Percentiles rank a stretch among this genome's conserved stretches.
These are phyloP conservation scores for Sporodiniella umbellata DNA, from an alignment of 371 early-diverging fungal genomes.

Conservation along the genomic window DNA sequence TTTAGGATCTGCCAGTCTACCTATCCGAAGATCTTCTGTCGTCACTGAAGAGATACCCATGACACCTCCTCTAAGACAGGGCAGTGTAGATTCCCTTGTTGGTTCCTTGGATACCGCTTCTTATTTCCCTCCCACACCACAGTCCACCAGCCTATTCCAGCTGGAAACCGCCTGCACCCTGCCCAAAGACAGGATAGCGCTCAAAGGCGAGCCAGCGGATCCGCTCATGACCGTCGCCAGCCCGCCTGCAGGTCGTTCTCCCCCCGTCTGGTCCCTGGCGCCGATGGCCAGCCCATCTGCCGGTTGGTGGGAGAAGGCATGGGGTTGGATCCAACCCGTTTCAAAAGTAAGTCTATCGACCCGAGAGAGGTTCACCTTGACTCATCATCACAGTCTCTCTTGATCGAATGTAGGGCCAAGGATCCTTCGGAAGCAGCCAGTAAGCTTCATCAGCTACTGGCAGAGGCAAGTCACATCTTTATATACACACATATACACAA, in stretches of 20 bases:
- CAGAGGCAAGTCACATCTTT: conserved; percentile 11
- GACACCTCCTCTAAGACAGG: conserved; percentile 23
- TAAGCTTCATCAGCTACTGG: conserved; percentile 25
- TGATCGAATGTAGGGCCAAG: conserved; percentile 18
- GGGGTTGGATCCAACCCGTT: conserved; percentile 5
- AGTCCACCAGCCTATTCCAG: conserved; percentile 21
- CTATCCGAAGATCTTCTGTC: conserved; percentile 15
- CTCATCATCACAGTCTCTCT: conserved; percentile 6
- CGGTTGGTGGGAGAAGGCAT: conserved; percentile 14
- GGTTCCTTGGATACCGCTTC: conserved; percentile 4
- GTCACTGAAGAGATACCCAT: conserved; percentile 18
- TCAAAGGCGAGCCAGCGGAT: too few species aligned
- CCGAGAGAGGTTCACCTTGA: too few species aligned
- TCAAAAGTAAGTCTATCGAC: too few species aligned
- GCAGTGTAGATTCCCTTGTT: conserved; percentile 16
- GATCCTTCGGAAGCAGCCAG: conserved; percentile 24
- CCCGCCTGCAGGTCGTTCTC: too few species aligned
- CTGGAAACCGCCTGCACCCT: not conserved
- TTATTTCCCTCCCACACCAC: conserved; percentile 25
- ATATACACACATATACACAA: too few species aligned
- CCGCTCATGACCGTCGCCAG: too few species aligned
- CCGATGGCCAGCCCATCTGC: too few species aligned
- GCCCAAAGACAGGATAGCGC: not conserved
- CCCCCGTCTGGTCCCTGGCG: too few species aligned
- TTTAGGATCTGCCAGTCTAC: conserved; percentile 16